Conservation (phyloP, 2,329 filamentous ascomycete species). For the Aureobasidium sp. region DNA sequence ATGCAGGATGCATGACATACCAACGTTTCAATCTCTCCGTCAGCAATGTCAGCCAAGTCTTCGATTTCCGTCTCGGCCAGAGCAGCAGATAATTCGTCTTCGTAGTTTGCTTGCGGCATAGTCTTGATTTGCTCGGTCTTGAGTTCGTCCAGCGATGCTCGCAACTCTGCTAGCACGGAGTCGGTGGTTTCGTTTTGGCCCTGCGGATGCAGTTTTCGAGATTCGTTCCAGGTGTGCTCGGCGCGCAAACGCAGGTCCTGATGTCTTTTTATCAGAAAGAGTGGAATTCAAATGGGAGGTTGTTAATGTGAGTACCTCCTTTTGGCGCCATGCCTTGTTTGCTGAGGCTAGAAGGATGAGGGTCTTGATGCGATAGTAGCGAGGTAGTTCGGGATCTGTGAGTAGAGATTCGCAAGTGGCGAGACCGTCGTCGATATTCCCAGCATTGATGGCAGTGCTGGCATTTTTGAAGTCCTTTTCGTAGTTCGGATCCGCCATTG, state of each 20-base stretch:
- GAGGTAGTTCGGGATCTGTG: slow-evolving; percentile 1
- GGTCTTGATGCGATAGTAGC: slow-evolving; percentile 11
- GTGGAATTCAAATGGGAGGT: not conserved
- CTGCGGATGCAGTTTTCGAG: not conserved
- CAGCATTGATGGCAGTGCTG: not conserved
- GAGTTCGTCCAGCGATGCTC: not conserved
- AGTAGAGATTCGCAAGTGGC: not conserved
- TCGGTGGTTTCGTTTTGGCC: slow-evolving; percentile 4
- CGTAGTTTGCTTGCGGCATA: not conserved
- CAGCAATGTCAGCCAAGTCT: slow-evolving; percentile 2
- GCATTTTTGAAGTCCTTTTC: not conserved
- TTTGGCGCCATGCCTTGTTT: slow-evolving; percentile 1
- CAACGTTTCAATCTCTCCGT: not conserved
- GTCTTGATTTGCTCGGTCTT: not conserved
- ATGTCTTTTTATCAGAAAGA: not conserved
- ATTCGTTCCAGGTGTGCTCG: slow-evolving; percentile 2
- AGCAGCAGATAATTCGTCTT: not conserved
- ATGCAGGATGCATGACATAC: not conserved
- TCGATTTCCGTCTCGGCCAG: slow-evolving; percentile 6
- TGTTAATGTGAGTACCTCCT: not conserved
- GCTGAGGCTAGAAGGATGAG: not conserved
- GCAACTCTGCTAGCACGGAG: not conserved
- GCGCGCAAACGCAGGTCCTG: not conserved
- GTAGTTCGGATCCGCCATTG: not conserved
- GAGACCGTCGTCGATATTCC: not conserved